Evolutionary conservation across 352 stramenopile genomes (phyloP), one percentile per base, ranked within the genome.

Genomic region (Phytophthora hybrid): DNA sequence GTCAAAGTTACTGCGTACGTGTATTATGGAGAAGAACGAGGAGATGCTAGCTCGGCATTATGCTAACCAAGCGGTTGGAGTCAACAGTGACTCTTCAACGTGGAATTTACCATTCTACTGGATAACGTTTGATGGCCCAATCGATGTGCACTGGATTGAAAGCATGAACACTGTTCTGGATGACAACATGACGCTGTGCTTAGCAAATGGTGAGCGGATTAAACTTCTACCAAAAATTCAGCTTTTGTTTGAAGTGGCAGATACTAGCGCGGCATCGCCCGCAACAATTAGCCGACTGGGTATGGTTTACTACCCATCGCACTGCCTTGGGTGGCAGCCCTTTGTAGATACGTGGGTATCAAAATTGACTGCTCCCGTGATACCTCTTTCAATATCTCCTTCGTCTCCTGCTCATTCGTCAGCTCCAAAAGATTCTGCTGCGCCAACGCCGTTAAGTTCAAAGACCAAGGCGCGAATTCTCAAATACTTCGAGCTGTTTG

Each of bases 271-370:
- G 4, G 95, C 95, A 5, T 98, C 92, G 1, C 95, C 95, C 4
- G 95, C 95, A 10, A 98, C 95, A 16, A 93, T 98, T 9, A 98
- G 90, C 52, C 88, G 93, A 3, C 86, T 98, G 11, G 95, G 94
- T 39, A 91, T 98, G 26, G 83, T 98, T 8, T 98, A 98, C 72
- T 97, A 98, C 62, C 81, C 89, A 32, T 73, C 73, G 0, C 73
- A 69, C 7, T 83, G 88, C 34, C 73, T 97, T 3, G 87, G 85
- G 1, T 96, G 89, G 88, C 74, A 76, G 9, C 77, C 89, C 26
- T 83, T 83, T 41, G 84, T 95, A 0, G 79, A 91, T 11, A 81
- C 84, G 0, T 93, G 87, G 87, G 59, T 91, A 13, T 79, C 89
- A 3, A 77, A 69, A 21, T 74, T 93, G 9, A 49, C 56, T 4